A percentile compares a stretch with the other conserved stretches of the same genome.
phyloP scores from a whole-genome alignment of 2,329 filamentous ascomycete genomes.

The Xylaria sp. region DNA sequence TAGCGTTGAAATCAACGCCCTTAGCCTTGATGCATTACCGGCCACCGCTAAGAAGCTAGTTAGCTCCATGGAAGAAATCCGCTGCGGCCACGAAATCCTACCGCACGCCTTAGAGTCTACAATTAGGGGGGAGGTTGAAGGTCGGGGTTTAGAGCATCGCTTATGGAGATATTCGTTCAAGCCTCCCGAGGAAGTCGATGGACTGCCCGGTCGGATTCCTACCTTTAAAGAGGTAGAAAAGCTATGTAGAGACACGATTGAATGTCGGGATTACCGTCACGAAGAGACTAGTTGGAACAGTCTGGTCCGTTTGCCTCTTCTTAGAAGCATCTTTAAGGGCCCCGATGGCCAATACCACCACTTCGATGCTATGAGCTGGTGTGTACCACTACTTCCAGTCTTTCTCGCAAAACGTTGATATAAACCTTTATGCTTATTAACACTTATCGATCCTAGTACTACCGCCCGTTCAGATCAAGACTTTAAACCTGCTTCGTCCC shows the following conservation, averaged over 20 bases:
- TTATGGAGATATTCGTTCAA: conserved; percentile 22
- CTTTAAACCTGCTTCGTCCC: too few relatives aligned
- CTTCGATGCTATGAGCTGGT: conserved; percentile 19
- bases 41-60: conserved; percentile 4
- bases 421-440: too few relatives aligned
- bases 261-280: conserved; percentile 11
- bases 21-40: conserved; percentile 4
- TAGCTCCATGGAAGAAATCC: conserved; percentile 14
- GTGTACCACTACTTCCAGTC: too few relatives aligned
- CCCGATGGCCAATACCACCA: not conserved
- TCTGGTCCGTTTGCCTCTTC: not conserved
- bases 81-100: conserved; percentile 6
- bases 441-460: not conserved
- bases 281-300: conserved; percentile 22
- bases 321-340: conserved; percentile 7
- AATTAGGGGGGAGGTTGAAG: not conserved
- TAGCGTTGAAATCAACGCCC: conserved; percentile 15
- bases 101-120: conserved; percentile 10
- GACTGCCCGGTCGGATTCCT: conserved; percentile 22
- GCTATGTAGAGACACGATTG: conserved; percentile 14
- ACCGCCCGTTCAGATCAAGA: too few relatives aligned
- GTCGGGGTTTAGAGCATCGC: not conserved
- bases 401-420: too few relatives aligned
- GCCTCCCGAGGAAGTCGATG: conserved; percentile 4
- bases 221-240: conserved; percentile 18